Evolutionary conservation across 345 rosid species (phyloP), one percentile per base, ranked within the genome.

Genomic region (Cochlearia excelsa): DNA sequence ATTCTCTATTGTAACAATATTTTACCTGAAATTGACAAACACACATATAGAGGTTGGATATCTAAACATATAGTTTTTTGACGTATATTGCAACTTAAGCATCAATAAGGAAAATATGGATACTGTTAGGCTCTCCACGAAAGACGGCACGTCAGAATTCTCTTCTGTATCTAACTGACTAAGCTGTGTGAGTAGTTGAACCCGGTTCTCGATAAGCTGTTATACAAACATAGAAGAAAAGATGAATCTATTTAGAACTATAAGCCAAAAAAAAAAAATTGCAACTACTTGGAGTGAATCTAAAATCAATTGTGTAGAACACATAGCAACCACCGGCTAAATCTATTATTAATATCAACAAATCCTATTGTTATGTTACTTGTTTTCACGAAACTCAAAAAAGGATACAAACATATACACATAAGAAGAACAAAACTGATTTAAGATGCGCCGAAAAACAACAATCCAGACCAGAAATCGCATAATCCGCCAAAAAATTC

Each of bases 171-270:
- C 79, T 46, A 84, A 78, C 40, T 85, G 79, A 9, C 50, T 67
- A 38, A 87, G 79, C 54, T 67, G 66, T 8, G 68, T 53, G 54
- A 93, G 72, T 73, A 89, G 63, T 54, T 80, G 81, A 66, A 77
- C 58, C 6, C 88, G 86, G 54, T 69, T 79, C 77, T 93, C 92
- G 3, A 75, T 86, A 16, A 87, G 89, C 97, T 92, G 87, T 56
- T 42, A 7, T 1, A 30, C 41, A 50, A 35, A 34, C 30, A 50
- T 9, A 6, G 11, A 48, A 51, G 3, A 51, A 54, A 54, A 1
- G 11, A 39, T 7, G 48, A 55, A 55, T 28, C 48, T 70, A 28
- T n/a, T 69, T 9, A 69, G 48, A 46, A 26, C 55, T 10, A 48
- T 47, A 46, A 43, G 30, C 46, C 28, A 5, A 33, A 5, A 33